These are phyloP conservation scores for Carex cristatella DNA, from an alignment of 176 grass and related monocot genomes.

Conservation along the genomic window DNA sequence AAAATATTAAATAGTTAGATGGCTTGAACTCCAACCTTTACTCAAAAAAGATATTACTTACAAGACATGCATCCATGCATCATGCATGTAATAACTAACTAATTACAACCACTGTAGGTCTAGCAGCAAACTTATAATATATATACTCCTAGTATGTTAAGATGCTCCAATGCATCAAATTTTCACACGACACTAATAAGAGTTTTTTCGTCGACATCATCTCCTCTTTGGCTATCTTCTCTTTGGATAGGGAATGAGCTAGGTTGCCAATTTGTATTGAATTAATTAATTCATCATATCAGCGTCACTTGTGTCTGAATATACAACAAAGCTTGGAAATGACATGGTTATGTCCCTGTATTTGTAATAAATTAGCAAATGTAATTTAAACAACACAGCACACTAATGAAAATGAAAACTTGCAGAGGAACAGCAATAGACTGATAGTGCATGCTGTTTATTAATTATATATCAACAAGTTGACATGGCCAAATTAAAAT, in stretches of 20 bases:
- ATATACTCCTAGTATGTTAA: not conserved
- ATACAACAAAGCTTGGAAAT: constrained; percentile 57
- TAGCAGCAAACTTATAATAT: not conserved
- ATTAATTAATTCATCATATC: not conserved
- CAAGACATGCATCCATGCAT: not conserved
- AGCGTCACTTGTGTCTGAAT: constrained; percentile 40
- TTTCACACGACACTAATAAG: not conserved
- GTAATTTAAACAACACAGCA: too few species aligned
- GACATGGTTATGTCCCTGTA: constrained; percentile 57
- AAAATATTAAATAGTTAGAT: too few species aligned
- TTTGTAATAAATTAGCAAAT: not conserved
- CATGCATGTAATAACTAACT: not conserved
- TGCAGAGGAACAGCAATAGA: not conserved
- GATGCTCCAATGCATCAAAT: not conserved
- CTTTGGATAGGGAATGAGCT: not conserved
- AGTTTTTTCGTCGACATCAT: not conserved
- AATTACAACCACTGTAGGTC: not conserved
- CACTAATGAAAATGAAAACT: not conserved
- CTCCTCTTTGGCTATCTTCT: not conserved
- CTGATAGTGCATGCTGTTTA: not conserved
- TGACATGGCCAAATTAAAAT: not conserved
- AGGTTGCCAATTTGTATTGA: not conserved
- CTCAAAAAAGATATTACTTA: too few species aligned
- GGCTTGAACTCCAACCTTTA: too few species aligned
- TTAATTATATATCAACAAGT: not conserved